Evolutionary conservation across 345 rosid species (phyloP).

Genomic region (Gossypioides kirkii): DNA sequence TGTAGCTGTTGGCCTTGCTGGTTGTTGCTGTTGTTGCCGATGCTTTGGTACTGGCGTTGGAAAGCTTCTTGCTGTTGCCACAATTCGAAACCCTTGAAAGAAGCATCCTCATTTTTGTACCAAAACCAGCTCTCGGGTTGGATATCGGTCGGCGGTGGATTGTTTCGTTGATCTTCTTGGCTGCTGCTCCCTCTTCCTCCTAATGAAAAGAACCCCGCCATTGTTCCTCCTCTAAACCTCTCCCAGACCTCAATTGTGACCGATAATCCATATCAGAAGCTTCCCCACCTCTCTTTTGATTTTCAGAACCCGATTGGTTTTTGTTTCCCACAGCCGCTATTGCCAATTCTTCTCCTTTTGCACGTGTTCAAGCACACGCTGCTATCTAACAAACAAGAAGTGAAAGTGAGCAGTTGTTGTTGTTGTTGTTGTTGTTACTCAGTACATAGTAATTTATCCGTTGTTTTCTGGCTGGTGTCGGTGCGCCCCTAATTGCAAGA

Average conservation of each 20-base stretch:
- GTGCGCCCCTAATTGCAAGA: neutral
- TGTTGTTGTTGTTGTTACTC: neutral
- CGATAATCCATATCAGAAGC: slow-evolving; percentile 36
- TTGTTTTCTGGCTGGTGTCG: neutral
- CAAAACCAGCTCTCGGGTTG: slow-evolving; percentile 52
- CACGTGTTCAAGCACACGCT: neutral
- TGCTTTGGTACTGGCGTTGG: slow-evolving; percentile 20
- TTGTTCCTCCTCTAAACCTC: slow-evolving; percentile 43
- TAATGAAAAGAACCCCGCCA: slow-evolving; percentile 71
- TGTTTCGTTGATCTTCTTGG: slow-evolving; percentile 33
- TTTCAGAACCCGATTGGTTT: neutral
- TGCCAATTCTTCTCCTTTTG: neutral
- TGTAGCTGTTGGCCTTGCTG: slow-evolving; percentile 32
- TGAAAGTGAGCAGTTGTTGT: neutral
- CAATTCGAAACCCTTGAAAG: slow-evolving; percentile 48
- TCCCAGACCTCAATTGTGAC: slow-evolving; percentile 33
- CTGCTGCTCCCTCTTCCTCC: slow-evolving; percentile 34
- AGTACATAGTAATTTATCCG: neutral
- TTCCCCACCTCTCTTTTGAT: slow-evolving; percentile 1
- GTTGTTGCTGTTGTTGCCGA: slow-evolving; percentile 27
- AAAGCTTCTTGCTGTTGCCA: slow-evolving; percentile 47
- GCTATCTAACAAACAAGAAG: neutral
- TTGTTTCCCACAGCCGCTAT: neutral
- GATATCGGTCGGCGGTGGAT: slow-evolving; percentile 28
- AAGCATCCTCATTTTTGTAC: slow-evolving; percentile 45